Conservation (phyloP, 768 basidiomycete species). For the Suillus discolor region DNA sequence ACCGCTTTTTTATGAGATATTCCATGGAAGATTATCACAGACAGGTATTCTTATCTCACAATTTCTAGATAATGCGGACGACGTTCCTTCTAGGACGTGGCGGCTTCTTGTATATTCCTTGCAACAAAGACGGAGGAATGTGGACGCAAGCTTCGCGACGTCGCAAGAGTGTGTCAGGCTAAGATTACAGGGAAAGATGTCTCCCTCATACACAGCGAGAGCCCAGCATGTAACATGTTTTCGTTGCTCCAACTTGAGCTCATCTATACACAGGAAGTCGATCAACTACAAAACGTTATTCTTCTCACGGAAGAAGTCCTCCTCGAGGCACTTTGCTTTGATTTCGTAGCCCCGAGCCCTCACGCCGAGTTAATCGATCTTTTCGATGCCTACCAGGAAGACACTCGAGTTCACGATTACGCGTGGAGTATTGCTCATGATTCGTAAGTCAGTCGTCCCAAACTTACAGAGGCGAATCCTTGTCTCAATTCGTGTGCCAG, state of each 20-base stretch:
- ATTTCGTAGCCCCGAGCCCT: constrained; percentile 77
- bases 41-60: constrained; percentile 42
- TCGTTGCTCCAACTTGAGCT: constrained; percentile 8
- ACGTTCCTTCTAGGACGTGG: constrained; percentile 61
- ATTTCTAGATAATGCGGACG: constrained; percentile 10
- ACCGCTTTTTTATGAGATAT: constrained; percentile 88
- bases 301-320: constrained; percentile 76
- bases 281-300: constrained; percentile 68
- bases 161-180: constrained; percentile 72
- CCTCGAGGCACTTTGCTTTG: constrained; percentile 83
- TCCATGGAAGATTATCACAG: constrained; percentile 85
- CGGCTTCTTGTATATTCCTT: constrained; percentile 84
- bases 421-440: constrained; percentile 89
- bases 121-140: constrained; percentile 94
- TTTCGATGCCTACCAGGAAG: constrained; percentile 57
- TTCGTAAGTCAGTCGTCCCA: constrained; percentile 54
- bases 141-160: constrained; percentile 83
- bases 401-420: constrained; percentile 61
- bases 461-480: not conserved
- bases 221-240: constrained; percentile 50
- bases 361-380: constrained; percentile 77
- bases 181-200: constrained; percentile 64
- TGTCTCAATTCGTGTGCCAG: constrained; percentile 38
- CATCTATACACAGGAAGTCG: constrained; percentile 60
- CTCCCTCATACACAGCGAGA: constrained; percentile 58